Evolutionary conservation across 441 rosid species (phyloP).

Genomic region (Adansonia grandidieri): DNA sequence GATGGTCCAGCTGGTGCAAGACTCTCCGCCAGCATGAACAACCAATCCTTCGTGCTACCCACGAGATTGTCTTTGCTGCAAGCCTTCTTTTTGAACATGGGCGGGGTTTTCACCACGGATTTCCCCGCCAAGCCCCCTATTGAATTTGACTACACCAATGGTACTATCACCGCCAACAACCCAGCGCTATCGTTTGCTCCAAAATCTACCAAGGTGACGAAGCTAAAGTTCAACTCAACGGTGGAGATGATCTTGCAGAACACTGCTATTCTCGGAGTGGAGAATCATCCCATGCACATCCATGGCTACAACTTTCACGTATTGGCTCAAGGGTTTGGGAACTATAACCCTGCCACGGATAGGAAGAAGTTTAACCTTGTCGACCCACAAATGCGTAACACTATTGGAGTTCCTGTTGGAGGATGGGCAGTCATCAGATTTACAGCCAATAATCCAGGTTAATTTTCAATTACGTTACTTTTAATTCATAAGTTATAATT

Average conservation of each 20-base stretch:
- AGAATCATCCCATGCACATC: slow-evolving; percentile 12
- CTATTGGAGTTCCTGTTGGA: slow-evolving; percentile 8
- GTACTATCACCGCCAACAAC: neutral
- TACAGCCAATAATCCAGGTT: slow-evolving; percentile 18
- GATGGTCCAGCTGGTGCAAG: neutral
- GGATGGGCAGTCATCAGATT: slow-evolving; percentile 18
- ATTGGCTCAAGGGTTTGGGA: slow-evolving; percentile 88
- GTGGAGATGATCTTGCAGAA: slow-evolving; percentile 8
- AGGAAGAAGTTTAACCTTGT: slow-evolving; percentile 40
- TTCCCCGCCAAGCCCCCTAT: neutral
- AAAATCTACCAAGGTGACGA: neutral
- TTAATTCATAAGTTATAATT: no score
- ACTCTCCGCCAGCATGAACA: slow-evolving; percentile 10
- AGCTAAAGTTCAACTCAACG: slow-evolving; percentile 9
- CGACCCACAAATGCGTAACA: neutral
- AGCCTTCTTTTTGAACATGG: neutral
- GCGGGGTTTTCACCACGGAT: neutral
- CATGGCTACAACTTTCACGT: slow-evolving; percentile 82
- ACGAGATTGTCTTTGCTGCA: neutral
- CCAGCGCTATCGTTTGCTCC: neutral
- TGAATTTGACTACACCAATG: slow-evolving; percentile 14
- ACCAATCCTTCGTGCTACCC: neutral
- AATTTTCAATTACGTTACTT: neutral
- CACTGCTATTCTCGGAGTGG: neutral
- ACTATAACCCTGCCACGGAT: slow-evolving; percentile 51